Evolutionary conservation across 2,329 filamentous ascomycete species (phyloP).

Genomic region (Pestalotiopsis sp.): DNA sequence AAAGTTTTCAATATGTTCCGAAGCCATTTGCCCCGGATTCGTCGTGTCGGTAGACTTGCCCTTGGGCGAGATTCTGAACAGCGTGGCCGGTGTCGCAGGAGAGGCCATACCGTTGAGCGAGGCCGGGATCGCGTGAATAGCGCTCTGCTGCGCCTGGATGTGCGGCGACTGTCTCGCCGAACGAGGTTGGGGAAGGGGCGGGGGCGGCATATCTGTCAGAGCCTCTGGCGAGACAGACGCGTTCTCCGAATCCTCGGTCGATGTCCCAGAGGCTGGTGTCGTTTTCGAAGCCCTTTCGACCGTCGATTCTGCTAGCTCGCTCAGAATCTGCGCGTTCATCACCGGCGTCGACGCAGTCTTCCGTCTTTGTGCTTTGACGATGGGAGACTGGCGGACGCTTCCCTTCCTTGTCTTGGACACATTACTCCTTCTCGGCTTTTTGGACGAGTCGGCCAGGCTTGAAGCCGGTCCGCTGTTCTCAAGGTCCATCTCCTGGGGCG

Average conservation of each 20-base stretch:
- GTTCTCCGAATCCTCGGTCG: conserved; percentile 62
- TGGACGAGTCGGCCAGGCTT: conserved; percentile 50
- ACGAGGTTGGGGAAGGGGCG: conserved; percentile 66
- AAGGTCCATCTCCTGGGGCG: conserved; percentile 60
- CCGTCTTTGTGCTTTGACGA: conserved; percentile 66
- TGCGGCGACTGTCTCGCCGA: conserved; percentile 70
- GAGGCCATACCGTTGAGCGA: conserved; percentile 47
- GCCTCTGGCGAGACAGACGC: conserved; percentile 67
- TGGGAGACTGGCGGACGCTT: conserved; percentile 70
- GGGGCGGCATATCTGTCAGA: conserved; percentile 67
- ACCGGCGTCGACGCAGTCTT: conserved; percentile 56
- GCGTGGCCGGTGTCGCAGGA: conserved; percentile 82
- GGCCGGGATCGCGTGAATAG: conserved; percentile 26
- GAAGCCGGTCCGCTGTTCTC: conserved; percentile 41
- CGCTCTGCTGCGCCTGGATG: conserved; percentile 55
- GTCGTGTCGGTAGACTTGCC: conserved; percentile 47
- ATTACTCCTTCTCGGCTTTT: conserved; percentile 56
- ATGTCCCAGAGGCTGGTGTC: conserved; percentile 39
- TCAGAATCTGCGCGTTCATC: conserved; percentile 58
- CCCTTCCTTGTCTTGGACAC: conserved; percentile 55
- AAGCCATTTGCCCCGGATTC: conserved; percentile 43
- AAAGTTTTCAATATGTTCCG: conserved; percentile 59
- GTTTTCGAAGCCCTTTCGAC: conserved; percentile 33
- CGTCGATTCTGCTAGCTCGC: conserved; percentile 48
- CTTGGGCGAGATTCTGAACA: conserved; percentile 74